phyloP scores from a whole-genome alignment of 106 monocot genomes.

The Dendrobium catenatum region DNA sequence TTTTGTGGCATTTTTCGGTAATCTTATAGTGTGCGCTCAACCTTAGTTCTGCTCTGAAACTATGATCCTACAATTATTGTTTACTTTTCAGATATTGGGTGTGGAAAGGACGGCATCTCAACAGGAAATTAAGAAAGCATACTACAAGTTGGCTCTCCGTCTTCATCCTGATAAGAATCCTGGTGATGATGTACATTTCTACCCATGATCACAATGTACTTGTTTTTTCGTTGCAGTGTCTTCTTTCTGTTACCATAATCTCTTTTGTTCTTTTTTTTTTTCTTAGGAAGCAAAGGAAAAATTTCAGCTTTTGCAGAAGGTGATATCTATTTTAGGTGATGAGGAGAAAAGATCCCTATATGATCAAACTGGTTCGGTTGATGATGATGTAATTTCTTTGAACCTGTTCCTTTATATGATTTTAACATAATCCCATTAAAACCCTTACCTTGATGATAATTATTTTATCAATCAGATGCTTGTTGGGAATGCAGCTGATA shows the following conservation, averaged over 20 bases:
- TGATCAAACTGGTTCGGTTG: constrained; percentile 91
- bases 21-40: neutral
- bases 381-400: constrained; percentile 61
- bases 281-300: constrained; percentile 91
- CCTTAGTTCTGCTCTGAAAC: neutral
- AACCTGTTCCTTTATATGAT: neutral
- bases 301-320: constrained; percentile 94
- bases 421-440: neutral
- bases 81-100: constrained; percentile 72
- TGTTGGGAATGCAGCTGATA: constrained; percentile 62
- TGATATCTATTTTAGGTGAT: constrained; percentile 93
- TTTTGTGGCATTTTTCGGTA: too few relatives aligned
- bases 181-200: constrained; percentile 64
- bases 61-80: neutral
- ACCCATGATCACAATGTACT: neutral
- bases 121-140: constrained; percentile 96
- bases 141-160: constrained; percentile 86
- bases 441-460: neutral
- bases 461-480: constrained; percentile 43
- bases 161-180: constrained; percentile 99
- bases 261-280: neutral
- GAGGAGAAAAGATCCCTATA: constrained; percentile 89
- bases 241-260: neutral
- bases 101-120: constrained; percentile 82
- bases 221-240: neutral